Percentiles rank a stretch among this genome's conserved stretches.
Evolutionary conservation across 371 early-diverging fungal species (phyloP).

Genomic region (Actinomortierella wolfii): DNA sequence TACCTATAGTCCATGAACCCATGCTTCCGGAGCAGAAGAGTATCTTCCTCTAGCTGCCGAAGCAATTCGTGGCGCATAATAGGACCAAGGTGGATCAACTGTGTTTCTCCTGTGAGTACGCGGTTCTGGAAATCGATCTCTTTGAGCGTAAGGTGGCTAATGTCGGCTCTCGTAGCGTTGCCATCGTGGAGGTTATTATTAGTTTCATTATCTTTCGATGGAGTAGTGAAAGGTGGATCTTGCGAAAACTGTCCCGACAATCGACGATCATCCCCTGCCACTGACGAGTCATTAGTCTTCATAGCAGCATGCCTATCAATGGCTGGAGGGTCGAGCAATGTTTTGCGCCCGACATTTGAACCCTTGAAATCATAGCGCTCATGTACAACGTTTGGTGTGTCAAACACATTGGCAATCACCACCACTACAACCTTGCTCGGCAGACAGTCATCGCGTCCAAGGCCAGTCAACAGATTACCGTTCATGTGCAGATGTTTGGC

Average conservation of each 20-base stretch:
- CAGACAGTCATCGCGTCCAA: slow-evolving; percentile 32
- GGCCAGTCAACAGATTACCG: slow-evolving; percentile 25
- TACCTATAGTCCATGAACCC: slow-evolving; percentile 67
- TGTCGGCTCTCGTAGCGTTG: slow-evolving; percentile 12
- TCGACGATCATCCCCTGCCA: too few species aligned
- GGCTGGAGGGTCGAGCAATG: slow-evolving; percentile 25
- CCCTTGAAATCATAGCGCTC: slow-evolving; percentile 63
- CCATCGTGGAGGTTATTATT: too few species aligned
- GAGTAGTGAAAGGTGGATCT: too few species aligned
- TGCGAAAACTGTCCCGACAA: too few species aligned
- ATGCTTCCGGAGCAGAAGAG: slow-evolving; percentile 50
- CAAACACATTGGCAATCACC: slow-evolving; percentile 58
- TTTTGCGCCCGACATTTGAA: slow-evolving; percentile 57
- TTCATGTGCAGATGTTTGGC: slow-evolving; percentile 34
- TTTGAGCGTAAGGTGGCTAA: slow-evolving; percentile 54
- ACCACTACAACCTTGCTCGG: slow-evolving; percentile 52
- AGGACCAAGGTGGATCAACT: slow-evolving; percentile 49
- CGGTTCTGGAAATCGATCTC: slow-evolving; percentile 61
- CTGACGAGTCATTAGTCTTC: not conserved
- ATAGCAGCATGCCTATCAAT: not conserved
- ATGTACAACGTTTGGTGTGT: slow-evolving; percentile 51
- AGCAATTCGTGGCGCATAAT: slow-evolving; percentile 40
- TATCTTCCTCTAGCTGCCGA: slow-evolving; percentile 51
- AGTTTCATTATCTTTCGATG: too few species aligned
- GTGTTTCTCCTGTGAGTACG: slow-evolving; percentile 42